Evolutionary conservation across 2,329 filamentous ascomycete species (phyloP).

Genomic region (Monosporascus sp.): DNA sequence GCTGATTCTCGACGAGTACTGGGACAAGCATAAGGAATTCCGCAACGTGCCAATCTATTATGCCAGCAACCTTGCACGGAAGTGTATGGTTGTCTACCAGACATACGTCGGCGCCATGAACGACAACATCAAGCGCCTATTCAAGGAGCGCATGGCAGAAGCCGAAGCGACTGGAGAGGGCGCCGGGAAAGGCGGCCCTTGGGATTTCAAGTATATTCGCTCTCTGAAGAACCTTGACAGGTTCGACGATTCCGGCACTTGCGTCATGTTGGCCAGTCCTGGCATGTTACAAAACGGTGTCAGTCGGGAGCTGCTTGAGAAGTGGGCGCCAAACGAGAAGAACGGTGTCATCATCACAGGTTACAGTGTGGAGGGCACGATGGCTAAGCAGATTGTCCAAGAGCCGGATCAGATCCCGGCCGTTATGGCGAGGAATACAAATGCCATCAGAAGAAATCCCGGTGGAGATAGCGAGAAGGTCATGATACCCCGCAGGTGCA

Average conservation of each 20-base stretch:
- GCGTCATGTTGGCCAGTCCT: slow-evolving; percentile 94
- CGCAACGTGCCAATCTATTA: slow-evolving; percentile 96
- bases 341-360: slow-evolving; percentile 99
- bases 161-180: slow-evolving; percentile 74
- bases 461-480: slow-evolving; percentile 74
- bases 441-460: slow-evolving; percentile 56
- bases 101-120: slow-evolving; percentile 99
- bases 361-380: slow-evolving; percentile 97
- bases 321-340: slow-evolving; percentile 93
- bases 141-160: slow-evolving; percentile 85
- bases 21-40: slow-evolving; percentile 81
- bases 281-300: slow-evolving; percentile 99
- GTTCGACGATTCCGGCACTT: slow-evolving; percentile 92
- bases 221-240: slow-evolving; percentile 88
- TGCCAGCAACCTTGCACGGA: slow-evolving; percentile 86
- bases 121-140: slow-evolving; percentile 96
- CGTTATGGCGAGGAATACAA: slow-evolving; percentile 73
- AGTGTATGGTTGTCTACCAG: slow-evolving; percentile 98
- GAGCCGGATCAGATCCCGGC: slow-evolving; percentile 94
- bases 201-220: slow-evolving; percentile 94
- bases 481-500: slow-evolving; percentile 88
- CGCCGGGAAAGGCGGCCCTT: slow-evolving; percentile 75
- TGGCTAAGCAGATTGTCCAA: slow-evolving; percentile 93
- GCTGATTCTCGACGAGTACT: slow-evolving; percentile 94
- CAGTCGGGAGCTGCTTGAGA: slow-evolving; percentile 83